phyloP scores from a whole-genome alignment of 2,329 filamentous ascomycete genomes.

The Aspergillus sp. region DNA sequence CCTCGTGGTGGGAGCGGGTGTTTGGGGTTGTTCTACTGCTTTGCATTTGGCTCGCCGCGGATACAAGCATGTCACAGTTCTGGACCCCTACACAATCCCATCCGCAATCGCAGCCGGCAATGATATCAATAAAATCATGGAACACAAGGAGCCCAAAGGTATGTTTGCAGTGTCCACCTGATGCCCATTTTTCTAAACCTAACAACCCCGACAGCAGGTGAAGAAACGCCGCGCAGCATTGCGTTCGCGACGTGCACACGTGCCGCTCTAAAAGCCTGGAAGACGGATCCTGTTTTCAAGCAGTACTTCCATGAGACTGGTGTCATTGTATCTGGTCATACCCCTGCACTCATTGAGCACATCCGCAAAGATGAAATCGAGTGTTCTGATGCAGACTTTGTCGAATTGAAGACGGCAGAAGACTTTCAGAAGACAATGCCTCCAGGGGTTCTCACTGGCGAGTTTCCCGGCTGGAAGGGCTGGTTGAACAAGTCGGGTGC shows the following conservation, averaged over 20 bases:
- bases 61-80: slow-evolving; percentile 52
- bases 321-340: slow-evolving; percentile 45
- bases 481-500: slow-evolving; percentile 45
- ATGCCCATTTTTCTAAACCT: not conserved
- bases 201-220: slow-evolving; percentile 14
- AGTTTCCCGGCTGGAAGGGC: slow-evolving; percentile 55
- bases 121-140: slow-evolving; percentile 54
- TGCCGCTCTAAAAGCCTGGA: slow-evolving; percentile 45
- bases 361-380: slow-evolving; percentile 41
- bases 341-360: slow-evolving; percentile 41
- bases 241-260: slow-evolving; percentile 28
- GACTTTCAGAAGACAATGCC: slow-evolving; percentile 57
- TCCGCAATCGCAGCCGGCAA: slow-evolving; percentile 54
- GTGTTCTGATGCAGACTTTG: slow-evolving; percentile 33
- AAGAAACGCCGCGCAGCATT: slow-evolving; percentile 21
- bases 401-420: slow-evolving; percentile 44
- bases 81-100: slow-evolving; percentile 51
- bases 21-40: slow-evolving; percentile 57
- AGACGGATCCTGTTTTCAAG: slow-evolving; percentile 47
- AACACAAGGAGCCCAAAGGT: slow-evolving; percentile 42
- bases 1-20: slow-evolving; percentile 54
- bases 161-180: not conserved
- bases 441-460: slow-evolving; percentile 52
- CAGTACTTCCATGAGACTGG: slow-evolving; percentile 52
- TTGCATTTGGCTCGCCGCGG: slow-evolving; percentile 53